phyloP scores from a whole-genome alignment of 2,329 filamentous ascomycete species.

The Metarhizium rileyi region DNA sequence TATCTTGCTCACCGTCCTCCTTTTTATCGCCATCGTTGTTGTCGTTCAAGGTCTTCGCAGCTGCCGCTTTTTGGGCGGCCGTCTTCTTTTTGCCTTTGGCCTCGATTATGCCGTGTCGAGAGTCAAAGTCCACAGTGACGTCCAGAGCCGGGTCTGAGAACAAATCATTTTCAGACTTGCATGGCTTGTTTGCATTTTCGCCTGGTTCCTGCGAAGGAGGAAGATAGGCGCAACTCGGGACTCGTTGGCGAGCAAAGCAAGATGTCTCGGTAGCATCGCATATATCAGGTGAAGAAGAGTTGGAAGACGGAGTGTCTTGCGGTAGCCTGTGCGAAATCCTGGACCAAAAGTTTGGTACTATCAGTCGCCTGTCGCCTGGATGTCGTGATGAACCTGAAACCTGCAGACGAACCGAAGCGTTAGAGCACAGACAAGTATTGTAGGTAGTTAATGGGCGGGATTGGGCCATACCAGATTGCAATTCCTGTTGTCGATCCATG shows the following conservation, averaged over 20 bases:
- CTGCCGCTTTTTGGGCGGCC: constrained; percentile 1
- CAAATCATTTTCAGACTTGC: constrained; percentile 5
- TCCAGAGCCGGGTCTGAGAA: constrained; percentile 13
- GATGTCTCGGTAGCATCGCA: constrained; percentile 1
- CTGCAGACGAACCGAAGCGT: not conserved
- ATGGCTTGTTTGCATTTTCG: not conserved
- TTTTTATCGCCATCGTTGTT: constrained; percentile 6
- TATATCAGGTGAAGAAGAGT: not conserved
- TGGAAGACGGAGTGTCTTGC: not conserved
- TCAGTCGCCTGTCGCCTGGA: not conserved
- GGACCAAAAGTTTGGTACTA: constrained; percentile 2
- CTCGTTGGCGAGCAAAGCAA: constrained; percentile 6
- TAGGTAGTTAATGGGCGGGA: not conserved
- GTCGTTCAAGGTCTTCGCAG: constrained; percentile 8
- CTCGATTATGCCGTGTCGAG: constrained; percentile 9
- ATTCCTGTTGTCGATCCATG: not conserved
- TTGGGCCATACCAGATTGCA: not conserved
- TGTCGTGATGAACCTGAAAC: not conserved
- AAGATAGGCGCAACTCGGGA: not conserved
- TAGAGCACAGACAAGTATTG: not conserved
- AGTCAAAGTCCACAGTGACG: constrained; percentile 14
- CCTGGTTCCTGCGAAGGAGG: not conserved
- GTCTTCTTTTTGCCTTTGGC: constrained; percentile 15
- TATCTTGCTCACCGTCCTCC: constrained; percentile 2
- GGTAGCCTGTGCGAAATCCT: not conserved